Evolutionary conservation across 169 alveolate species (phyloP).

Genomic region (Cyclospora cayetanensis): DNA sequence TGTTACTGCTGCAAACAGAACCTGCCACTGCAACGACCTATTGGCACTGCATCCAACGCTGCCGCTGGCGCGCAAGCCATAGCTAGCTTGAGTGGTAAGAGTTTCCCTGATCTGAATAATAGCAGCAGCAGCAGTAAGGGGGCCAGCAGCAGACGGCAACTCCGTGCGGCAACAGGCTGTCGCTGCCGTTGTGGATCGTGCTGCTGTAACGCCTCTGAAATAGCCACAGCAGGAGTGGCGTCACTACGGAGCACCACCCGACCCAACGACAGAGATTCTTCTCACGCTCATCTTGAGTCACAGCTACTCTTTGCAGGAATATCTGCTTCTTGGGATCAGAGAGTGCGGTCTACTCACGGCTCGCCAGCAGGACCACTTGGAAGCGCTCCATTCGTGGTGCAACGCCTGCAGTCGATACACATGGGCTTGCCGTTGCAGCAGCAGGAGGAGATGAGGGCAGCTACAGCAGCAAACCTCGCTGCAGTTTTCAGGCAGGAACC

Average conservation of each 20-base stretch:
- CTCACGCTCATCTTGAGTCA: neutral
- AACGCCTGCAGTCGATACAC: slow-evolving; percentile 18
- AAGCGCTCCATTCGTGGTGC: neutral
- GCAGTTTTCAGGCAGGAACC: neutral
- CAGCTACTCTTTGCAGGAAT: slow-evolving; percentile 36
- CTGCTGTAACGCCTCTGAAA: neutral
- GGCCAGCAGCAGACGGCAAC: neutral
- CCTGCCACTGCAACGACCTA: neutral
- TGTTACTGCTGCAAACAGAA: slow-evolving; percentile 16
- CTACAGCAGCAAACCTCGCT: neutral
- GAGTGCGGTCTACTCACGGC: neutral
- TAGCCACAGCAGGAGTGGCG: neutral
- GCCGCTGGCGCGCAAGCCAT: neutral
- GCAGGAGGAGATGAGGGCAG: slow-evolving; percentile 34
- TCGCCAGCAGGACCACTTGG: neutral
- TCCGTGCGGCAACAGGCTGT: neutral
- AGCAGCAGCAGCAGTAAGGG: neutral
- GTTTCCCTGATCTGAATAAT: neutral
- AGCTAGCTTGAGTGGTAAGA: neutral
- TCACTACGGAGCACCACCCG: neutral
- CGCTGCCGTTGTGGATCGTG: slow-evolving; percentile 31
- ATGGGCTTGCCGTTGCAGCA: slow-evolving; percentile 38
- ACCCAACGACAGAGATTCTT: neutral
- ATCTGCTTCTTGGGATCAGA: neutral
- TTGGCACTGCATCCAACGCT: neutral